phyloP scores from a whole-genome alignment of 345 rosid species.

The Ceriops decandra region DNA sequence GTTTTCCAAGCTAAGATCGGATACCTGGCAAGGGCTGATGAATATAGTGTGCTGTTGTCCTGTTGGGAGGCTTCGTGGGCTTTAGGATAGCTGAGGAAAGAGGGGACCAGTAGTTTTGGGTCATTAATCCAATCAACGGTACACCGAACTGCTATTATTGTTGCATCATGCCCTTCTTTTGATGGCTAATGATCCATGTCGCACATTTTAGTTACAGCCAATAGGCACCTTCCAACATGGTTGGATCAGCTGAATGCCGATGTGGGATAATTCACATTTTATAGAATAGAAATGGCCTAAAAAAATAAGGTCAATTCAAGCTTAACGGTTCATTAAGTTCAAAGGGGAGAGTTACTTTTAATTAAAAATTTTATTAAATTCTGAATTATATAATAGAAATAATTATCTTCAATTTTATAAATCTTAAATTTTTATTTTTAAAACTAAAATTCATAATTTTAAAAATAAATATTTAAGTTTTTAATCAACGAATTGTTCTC shows the following conservation, averaged over 20 bases:
- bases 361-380: too few species aligned
- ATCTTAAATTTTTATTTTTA: too few species aligned
- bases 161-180: not conserved
- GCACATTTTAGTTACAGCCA: not conserved
- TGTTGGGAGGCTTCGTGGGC: constrained; percentile 9
- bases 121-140: constrained; percentile 16
- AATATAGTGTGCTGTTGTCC: constrained; percentile 5
- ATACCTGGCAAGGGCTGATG: not conserved
- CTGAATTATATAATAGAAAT: too few species aligned
- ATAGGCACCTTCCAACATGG: not conserved
- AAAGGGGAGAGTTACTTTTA: too few species aligned
- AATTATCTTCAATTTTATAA: too few species aligned
- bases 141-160: constrained; percentile 2
- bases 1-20: not conserved
- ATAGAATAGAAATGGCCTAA: too few species aligned
- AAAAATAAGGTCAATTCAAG: too few species aligned
- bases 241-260: not conserved
- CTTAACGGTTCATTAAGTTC: too few species aligned
- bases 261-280: too few species aligned
- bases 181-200: not conserved
- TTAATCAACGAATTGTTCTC: too few species aligned
- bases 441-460: too few species aligned
- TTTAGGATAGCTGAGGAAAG: not conserved
- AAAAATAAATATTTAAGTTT: too few species aligned
- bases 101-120: constrained; percentile 16